These are phyloP conservation scores for Sordaria brevicollis DNA, from an alignment of 495 filamentous ascomycete genomes.

Conservation along the genomic window DNA sequence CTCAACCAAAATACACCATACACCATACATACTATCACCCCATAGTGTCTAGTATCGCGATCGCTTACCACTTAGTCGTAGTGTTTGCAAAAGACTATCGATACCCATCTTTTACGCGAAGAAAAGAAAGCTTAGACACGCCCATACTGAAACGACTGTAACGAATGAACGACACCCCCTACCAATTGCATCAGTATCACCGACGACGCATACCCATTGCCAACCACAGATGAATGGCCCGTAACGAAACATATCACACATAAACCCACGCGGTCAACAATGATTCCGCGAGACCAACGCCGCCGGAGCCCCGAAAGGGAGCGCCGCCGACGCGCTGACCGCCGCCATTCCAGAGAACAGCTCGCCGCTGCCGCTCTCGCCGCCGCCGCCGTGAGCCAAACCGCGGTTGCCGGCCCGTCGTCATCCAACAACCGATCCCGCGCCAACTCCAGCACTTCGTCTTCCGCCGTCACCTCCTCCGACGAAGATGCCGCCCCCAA, in stretches of 20 bases:
- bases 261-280: slow-evolving; percentile 13
- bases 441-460: slow-evolving; percentile 27
- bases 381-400: slow-evolving; percentile 11
- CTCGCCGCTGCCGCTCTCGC: slow-evolving; percentile 28
- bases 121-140: not conserved
- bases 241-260: slow-evolving; percentile 3
- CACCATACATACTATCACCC: not conserved
- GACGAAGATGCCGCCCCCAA: slow-evolving; percentile 36
- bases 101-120: not conserved
- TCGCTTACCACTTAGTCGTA: not conserved
- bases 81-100: not conserved
- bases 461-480: slow-evolving; percentile 36
- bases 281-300: slow-evolving; percentile 34
- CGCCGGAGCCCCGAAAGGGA: slow-evolving; percentile 40
- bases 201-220: not conserved
- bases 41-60: not conserved
- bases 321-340: slow-evolving; percentile 37
- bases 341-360: slow-evolving; percentile 35
- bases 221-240: slow-evolving; percentile 16
- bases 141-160: not conserved
- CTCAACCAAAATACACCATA: not conserved
- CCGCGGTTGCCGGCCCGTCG: slow-evolving; percentile 21
- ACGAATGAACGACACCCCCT: slow-evolving; percentile 2
- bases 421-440: slow-evolving; percentile 19
- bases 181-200: not conserved